Evolutionary conservation across 345 rosid species (phyloP), one percentile per base, ranked within the genome.

Genomic region (Reutealis trisperma): DNA sequence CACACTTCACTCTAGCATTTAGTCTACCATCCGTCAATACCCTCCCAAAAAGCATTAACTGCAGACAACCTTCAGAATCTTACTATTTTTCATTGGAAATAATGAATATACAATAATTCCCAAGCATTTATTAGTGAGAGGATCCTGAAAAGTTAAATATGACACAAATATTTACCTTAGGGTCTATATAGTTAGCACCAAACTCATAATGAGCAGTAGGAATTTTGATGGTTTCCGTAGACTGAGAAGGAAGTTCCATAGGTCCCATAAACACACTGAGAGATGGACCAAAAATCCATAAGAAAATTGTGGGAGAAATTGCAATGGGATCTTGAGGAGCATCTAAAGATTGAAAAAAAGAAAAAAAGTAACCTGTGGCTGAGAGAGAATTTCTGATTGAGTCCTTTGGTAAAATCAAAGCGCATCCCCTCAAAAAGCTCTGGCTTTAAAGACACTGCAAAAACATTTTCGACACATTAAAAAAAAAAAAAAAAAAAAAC

Each of bases 21-120:
- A 90, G 76, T 81, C 97, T 90, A 80, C 98, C 99, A 81, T 96
- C 99, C 0, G 94, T 92, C 90, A 91, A 75, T 25, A 96, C 87
- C 80, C 98, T 91, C 76, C 99, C 98, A 71, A 93, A 77, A 75
- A 96, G 97, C 99, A 96, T 89, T 85, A 91, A 80, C 99, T 93
- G 19, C 25, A 34, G n/a, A 58, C 6, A 81, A 45, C 42, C 18
- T 54, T 63, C 12, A 63, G 41, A 62, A 15, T 27, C 34, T 73
- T 25, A 37, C 22, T 32, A 44, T 78, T 27, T 27, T 77, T 63
- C 15, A 37, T 34, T 51, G 63, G 42, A 1, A 67, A 67, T 22
- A 41, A 27, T 22, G 44, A 72, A 24, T 49, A 63, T 21, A 45
- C 21, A 25, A 34, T 37, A 49, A 30, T 6, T 7, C 18, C 6